Evolutionary conservation across 78 protist genomes (phyloP).

Genomic region (Dictyostelium capitatum): DNA sequence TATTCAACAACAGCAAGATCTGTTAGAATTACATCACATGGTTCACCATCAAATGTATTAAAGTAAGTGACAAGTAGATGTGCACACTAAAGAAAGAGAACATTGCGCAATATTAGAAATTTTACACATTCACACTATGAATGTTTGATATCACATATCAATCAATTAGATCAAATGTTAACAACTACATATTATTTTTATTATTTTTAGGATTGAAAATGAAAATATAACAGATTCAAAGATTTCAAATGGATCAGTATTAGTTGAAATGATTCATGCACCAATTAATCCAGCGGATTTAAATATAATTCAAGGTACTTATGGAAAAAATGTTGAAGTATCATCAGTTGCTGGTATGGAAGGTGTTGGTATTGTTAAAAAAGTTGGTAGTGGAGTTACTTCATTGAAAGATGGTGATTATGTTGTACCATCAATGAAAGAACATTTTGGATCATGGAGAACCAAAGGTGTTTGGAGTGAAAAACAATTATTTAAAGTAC

Average conservation of each 20-base stretch:
- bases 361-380: conserved; percentile 89
- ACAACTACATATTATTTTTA: too few species aligned
- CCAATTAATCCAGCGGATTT: conserved; percentile 95
- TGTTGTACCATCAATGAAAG: conserved; percentile 79
- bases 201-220: conserved; percentile 28
- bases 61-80: too few species aligned
- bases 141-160: too few species aligned
- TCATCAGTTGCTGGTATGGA: conserved; percentile 95
- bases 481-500: conserved; percentile 70
- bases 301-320: conserved; percentile 91
- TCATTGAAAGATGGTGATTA: conserved; percentile 77
- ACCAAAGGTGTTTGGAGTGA: conserved; percentile 76
- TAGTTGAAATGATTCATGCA: conserved; percentile 89
- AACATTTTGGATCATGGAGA: conserved; percentile 89
- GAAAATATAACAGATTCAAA: conserved; percentile 35
- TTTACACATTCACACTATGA: not conserved
- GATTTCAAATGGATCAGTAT: conserved; percentile 55
- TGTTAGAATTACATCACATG: conserved; percentile 29
- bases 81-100: too few species aligned
- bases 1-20: conserved; percentile 41
- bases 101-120: too few species aligned
- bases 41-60: conserved; percentile 40
- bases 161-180: too few species aligned
- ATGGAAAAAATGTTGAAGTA: conserved; percentile 85
- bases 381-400: conserved; percentile 85